Percentiles rank a stretch among this genome's conserved stretches.
These are phyloP conservation scores for Chrysoporthe puriensis DNA, from an alignment of 2,329 filamentous ascomycete genomes.

Conservation along the genomic window DNA sequence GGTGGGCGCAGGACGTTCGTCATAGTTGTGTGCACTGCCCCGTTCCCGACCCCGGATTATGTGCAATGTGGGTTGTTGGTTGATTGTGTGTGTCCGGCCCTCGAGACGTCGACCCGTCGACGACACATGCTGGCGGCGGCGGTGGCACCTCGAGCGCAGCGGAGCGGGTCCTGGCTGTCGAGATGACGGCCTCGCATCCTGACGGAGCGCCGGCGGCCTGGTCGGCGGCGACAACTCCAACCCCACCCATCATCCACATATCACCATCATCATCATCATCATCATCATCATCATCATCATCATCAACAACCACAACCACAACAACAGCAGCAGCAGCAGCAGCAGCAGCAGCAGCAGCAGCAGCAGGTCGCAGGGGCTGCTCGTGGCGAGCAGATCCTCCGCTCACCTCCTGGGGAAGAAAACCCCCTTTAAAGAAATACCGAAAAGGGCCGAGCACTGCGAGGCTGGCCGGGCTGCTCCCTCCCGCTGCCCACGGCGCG, in stretches of 20 bases:
- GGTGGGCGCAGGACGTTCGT: neutral
- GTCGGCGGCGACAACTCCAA: neutral
- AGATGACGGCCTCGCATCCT: neutral
- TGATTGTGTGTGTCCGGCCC: too few species aligned
- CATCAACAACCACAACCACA: neutral
- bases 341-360: neutral
- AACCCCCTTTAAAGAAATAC: neutral
- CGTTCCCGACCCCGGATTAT: constrained; percentile 13
- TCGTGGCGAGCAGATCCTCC: neutral
- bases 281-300: neutral
- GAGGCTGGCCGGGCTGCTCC: neutral
- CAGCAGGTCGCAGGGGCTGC: neutral
- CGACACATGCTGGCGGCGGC: too few species aligned
- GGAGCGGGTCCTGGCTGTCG: constrained; percentile 5
- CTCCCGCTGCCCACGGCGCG: neutral
- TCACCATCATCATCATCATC: neutral
- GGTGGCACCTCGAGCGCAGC: neutral
- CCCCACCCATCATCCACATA: neutral
- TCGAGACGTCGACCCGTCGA: neutral
- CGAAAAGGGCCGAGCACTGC: neutral
- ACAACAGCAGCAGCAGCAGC: too few species aligned
- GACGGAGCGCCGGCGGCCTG: neutral
- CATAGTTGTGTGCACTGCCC: constrained; percentile 14
- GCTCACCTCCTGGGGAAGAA: neutral
- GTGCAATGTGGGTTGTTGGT: constrained; percentile 1